Conservation (phyloP, 371 early-diverging fungal genomes). For the Saksenaea oblongispora region DNA sequence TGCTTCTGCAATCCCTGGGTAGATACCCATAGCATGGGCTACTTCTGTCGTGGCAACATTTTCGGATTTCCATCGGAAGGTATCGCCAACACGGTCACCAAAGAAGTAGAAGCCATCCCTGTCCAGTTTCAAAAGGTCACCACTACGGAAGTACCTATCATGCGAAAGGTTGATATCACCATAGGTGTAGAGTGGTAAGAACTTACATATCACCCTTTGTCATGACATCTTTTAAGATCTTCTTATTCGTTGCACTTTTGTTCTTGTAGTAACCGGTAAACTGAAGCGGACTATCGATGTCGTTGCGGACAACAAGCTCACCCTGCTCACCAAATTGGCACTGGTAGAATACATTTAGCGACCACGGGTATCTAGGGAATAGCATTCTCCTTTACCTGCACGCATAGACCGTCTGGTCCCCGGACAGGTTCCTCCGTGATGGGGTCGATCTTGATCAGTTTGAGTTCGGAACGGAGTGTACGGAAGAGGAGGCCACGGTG, state of each 20-base stretch:
- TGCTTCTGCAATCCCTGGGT: slow-evolving; percentile 50
- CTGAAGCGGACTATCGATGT: slow-evolving; percentile 17
- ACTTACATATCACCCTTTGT: slow-evolving; percentile 32
- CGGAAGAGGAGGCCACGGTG: slow-evolving; percentile 38
- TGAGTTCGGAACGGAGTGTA: slow-evolving; percentile 22
- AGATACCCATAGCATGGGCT: slow-evolving; percentile 42
- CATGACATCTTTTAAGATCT: slow-evolving; percentile 36
- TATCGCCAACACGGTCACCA: slow-evolving; percentile 75
- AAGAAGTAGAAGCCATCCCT: slow-evolving; percentile 64
- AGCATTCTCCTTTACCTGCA: slow-evolving; percentile 13
- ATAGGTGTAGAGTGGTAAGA: background rate
- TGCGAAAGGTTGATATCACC: slow-evolving; percentile 18
- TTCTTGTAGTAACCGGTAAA: slow-evolving; percentile 49
- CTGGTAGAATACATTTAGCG: background rate
- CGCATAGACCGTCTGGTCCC: slow-evolving; percentile 33
- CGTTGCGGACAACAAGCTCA: slow-evolving; percentile 43
- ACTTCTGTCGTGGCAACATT: slow-evolving; percentile 62
- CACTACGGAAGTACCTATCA: slow-evolving; percentile 61
- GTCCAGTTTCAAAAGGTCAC: slow-evolving; percentile 62
- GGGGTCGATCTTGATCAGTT: slow-evolving; percentile 41
- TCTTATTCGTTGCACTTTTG: slow-evolving; percentile 49
- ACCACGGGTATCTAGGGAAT: too few species aligned
- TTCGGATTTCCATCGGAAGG: slow-evolving; percentile 72
- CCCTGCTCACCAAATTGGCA: slow-evolving; percentile 49
- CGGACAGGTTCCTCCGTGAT: slow-evolving; percentile 40